A percentile compares a stretch with the other conserved stretches of the same genome.
Evolutionary conservation across 176 grass and related monocot genomes (phyloP).

Genomic region (Oryza longistaminata): DNA sequence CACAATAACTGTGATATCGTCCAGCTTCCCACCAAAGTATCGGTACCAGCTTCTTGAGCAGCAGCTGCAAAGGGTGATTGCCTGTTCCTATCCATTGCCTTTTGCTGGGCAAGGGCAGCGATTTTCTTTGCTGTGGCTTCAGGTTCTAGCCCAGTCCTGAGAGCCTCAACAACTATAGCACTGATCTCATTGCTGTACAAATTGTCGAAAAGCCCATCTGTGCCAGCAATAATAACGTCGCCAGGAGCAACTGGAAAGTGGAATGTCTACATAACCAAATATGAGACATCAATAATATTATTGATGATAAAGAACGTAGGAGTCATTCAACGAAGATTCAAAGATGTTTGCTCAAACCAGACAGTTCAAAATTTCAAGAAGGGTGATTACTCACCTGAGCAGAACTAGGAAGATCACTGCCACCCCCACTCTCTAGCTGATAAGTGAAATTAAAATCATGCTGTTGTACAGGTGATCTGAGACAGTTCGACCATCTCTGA

Average conservation of each 20-base stretch:
- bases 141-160: constrained; percentile 61
- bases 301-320: neutral
- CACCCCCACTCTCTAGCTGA: constrained; percentile 95
- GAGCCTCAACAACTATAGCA: constrained; percentile 74
- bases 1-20: constrained; percentile 91
- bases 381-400: constrained; percentile 65
- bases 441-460: constrained; percentile 99
- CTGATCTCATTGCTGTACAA: constrained; percentile 85
- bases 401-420: constrained; percentile 93
- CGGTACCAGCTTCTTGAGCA: constrained; percentile 92
- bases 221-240: constrained; percentile 90
- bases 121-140: constrained; percentile 88
- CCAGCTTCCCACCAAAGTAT: constrained; percentile 90
- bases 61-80: constrained; percentile 86
- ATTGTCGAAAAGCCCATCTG: constrained; percentile 95
- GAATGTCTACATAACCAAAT: constrained; percentile 58
- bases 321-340: neutral
- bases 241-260: constrained; percentile 64
- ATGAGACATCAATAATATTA: neutral
- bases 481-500: constrained; percentile 87
- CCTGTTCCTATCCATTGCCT: constrained; percentile 79
- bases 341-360: neutral
- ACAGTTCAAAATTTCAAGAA: neutral
- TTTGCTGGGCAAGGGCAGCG: constrained; percentile 83
- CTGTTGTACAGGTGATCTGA: constrained; percentile 87